phyloP scores from a whole-genome alignment of 805 yeast species.

The Candida hungchunana region DNA sequence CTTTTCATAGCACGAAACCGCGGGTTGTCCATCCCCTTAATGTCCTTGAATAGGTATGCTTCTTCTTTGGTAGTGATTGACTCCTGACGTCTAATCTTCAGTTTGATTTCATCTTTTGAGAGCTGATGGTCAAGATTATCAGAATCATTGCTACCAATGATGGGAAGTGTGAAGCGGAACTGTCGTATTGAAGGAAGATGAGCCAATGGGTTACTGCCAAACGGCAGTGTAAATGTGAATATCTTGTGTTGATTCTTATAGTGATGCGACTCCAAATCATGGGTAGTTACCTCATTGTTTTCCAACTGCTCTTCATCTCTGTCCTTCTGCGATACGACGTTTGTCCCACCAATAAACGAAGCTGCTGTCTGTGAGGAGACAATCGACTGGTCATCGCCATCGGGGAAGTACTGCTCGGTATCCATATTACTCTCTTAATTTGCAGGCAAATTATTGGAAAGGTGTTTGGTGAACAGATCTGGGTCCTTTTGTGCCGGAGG shows the following conservation, averaged over 20 bases:
- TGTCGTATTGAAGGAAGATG: constrained; percentile 22
- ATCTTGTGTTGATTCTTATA: constrained; percentile 28
- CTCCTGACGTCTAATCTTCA: constrained; percentile 44
- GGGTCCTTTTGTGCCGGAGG: too few species aligned
- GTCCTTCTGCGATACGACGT: constrained; percentile 22
- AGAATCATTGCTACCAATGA: constrained; percentile 16
- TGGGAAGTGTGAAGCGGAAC: constrained; percentile 17
- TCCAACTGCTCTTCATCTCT: constrained; percentile 9
- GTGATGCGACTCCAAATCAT: constrained; percentile 18
- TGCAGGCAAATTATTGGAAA: too few species aligned
- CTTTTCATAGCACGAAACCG: constrained; percentile 66
- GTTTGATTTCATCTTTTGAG: constrained; percentile 25
- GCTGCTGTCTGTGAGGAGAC: constrained; percentile 11
- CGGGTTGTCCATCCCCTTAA: constrained; percentile 58
- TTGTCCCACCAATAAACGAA: constrained; percentile 44
- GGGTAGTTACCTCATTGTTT: constrained; percentile 11
- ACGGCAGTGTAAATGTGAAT: constrained; percentile 36
- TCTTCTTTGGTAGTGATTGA: constrained; percentile 63
- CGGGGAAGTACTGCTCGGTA: too few species aligned
- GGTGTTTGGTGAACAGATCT: too few species aligned
- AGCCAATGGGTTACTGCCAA: constrained; percentile 31
- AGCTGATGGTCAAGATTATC: constrained; percentile 9
- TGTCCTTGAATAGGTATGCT: constrained; percentile 46
- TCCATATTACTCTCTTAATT: too few species aligned
- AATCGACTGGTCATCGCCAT: neutral